These are phyloP conservation scores for Ramaria sp. DNA, from an alignment of 768 basidiomycete species.

Conservation along the genomic window DNA sequence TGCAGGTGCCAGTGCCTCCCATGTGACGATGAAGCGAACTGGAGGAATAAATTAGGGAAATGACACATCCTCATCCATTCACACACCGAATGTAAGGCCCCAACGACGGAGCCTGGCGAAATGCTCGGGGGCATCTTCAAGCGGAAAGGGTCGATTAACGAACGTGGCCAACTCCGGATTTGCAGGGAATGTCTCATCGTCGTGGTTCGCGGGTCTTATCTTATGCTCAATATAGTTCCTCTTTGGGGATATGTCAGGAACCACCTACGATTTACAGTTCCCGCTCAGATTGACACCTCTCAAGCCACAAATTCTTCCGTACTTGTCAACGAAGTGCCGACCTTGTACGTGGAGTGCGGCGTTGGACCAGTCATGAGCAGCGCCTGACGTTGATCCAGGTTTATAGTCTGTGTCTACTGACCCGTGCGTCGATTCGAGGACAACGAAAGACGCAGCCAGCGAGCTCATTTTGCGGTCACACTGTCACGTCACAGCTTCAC, in stretches of 20 bases:
- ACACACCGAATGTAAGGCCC: conserved; percentile 80
- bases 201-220: conserved; percentile 55
- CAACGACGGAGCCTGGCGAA: conserved; percentile 71
- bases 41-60: background rate
- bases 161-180: conserved; percentile 64
- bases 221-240: conserved; percentile 2
- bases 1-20: conserved; percentile 94
- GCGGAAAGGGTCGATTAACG: conserved; percentile 83
- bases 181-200: conserved; percentile 57
- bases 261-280: conserved; percentile 64
- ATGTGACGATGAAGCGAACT: conserved; percentile 92
- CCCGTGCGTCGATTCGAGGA: conserved; percentile 5
- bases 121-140: conserved; percentile 81
- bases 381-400: conserved; percentile 39
- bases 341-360: conserved; percentile 51
- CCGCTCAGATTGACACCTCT: conserved; percentile 85
- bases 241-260: background rate
- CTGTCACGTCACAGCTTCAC: background rate
- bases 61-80: background rate
- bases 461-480: conserved; percentile 2
- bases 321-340: conserved; percentile 71
- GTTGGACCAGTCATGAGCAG: conserved; percentile 72
- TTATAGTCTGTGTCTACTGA: conserved; percentile 22
- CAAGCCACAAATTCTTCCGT: conserved; percentile 70
- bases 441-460: conserved; percentile 2